A percentile compares a stretch with the other conserved stretches of the same genome.
These are phyloP conservation scores for Rauvolfia tetraphylla DNA, from an alignment of 257 asterid genomes.

Conservation along the genomic window DNA sequence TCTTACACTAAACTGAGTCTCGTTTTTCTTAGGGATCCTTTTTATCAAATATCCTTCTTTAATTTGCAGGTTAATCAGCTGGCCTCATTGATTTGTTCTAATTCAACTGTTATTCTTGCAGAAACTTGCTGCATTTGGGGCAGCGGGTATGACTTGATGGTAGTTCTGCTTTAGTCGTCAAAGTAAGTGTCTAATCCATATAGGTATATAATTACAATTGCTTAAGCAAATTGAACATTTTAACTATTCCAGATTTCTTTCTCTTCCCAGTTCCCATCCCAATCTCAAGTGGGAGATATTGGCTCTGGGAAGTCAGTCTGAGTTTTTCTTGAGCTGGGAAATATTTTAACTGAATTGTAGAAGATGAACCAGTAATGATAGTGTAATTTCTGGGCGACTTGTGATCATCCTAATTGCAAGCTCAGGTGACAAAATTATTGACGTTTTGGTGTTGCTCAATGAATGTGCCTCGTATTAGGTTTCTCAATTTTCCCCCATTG, in stretches of 20 bases:
- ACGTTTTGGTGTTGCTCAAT: background rate
- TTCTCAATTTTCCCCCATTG: background rate
- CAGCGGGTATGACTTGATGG: background rate
- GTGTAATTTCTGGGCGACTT: no score
- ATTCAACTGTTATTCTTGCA: background rate
- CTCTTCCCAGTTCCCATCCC: background rate
- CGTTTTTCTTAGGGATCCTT: background rate
- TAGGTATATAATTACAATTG: background rate
- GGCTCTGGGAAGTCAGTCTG: background rate
- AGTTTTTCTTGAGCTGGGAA: background rate
- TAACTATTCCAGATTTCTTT: background rate
- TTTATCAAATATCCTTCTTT: background rate
- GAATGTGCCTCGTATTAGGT: background rate
- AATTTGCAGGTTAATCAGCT: background rate
- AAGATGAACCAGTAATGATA: no score
- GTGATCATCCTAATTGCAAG: no score
- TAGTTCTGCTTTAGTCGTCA: background rate
- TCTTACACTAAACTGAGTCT: background rate
- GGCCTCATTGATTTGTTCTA: background rate
- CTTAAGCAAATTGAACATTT: background rate
- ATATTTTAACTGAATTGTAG: no score
- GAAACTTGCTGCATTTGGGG: background rate
- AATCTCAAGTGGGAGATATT: background rate
- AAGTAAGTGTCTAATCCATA: background rate
- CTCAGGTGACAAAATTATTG: background rate